Evolutionary conservation across 1,139 yeast genomes (phyloP), one percentile per base, ranked within the genome.

Genomic region (Arxiozyma slooffiae): DNA sequence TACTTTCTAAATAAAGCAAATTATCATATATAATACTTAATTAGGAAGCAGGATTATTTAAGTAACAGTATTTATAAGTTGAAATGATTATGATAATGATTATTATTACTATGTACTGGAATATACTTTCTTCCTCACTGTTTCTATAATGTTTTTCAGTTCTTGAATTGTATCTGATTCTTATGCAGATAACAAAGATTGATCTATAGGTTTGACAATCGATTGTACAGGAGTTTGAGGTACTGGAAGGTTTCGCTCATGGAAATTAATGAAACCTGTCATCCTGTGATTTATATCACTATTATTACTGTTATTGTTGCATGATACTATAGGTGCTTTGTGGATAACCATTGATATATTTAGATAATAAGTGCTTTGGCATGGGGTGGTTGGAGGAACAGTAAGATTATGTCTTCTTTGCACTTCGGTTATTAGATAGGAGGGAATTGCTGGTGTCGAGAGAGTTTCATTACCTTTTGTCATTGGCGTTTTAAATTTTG

Each of bases 401-500:
- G 44, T 23, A 26, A 7, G 34, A 17, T 38, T 38, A 8, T 47
- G 42, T 17, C 22, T 53, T 52, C 39, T 57, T 51, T 47, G 49
- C 14, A 53, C 48, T 45, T 57, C 63, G 21, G 52, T 55, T 1
- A 62, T 65, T 43, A 64, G 44, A 44, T 64, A 66, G 0, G 68
- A 64, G 20, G 64, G 57, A n/a, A 55, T 48, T 7, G 63, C 55
- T 14, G 64, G 56, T 9, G 60, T 53, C 1, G 53, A 46, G 0
- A 52, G 47, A 7, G 53, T 37, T 9, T 52, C 46, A 36, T 48
- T 43, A 26, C 58, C 48, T 14, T 50, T 53, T 3, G 59, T 55
- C n/a, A 55, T 46, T 7, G 68, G 68, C 7, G 68, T 65, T 52
- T 60, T 61, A 50, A 60, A 63, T 39, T 55, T 56, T 23, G 52